phyloP scores from a whole-genome alignment of 1,139 yeast genomes.

The Yamadazyma sp. region DNA sequence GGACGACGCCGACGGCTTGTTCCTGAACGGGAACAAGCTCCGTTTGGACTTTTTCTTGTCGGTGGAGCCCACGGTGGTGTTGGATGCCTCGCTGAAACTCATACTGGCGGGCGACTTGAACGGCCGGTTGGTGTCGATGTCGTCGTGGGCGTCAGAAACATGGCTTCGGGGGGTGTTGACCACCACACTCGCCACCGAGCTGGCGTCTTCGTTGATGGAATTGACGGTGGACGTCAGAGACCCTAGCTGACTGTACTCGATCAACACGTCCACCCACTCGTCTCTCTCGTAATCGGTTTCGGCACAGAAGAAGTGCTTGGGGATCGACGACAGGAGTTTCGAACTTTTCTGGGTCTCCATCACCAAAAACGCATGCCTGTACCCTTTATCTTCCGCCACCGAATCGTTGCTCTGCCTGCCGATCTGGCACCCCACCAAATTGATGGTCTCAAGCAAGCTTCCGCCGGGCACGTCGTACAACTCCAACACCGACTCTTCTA shows the following conservation, averaged over 20 bases:
- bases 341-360: slow-evolving; percentile 61
- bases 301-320: slow-evolving; percentile 76
- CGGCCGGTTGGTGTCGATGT: slow-evolving; percentile 13
- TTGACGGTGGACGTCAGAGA: slow-evolving; percentile 8
- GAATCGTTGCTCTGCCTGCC: slow-evolving; percentile 62
- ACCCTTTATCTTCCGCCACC: slow-evolving; percentile 69
- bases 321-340: slow-evolving; percentile 49
- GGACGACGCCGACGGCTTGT: too few species aligned
- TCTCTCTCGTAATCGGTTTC: slow-evolving; percentile 82
- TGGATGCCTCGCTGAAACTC: neutral
- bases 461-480: slow-evolving; percentile 65
- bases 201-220: slow-evolving; percentile 6
- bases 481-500: slow-evolving; percentile 64
- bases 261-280: slow-evolving; percentile 66
- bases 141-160: slow-evolving; percentile 17
- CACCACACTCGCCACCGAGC: neutral
- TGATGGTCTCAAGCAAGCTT: slow-evolving; percentile 54
- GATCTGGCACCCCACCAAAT: slow-evolving; percentile 54
- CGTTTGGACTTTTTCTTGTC: slow-evolving; percentile 54
- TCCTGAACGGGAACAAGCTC: slow-evolving; percentile 61
- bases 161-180: slow-evolving; percentile 6
- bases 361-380: slow-evolving; percentile 74
- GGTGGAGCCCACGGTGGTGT: slow-evolving; percentile 16
- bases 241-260: slow-evolving; percentile 36
- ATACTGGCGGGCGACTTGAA: slow-evolving; percentile 15